A percentile compares a stretch with the other conserved stretches of the same genome.
phyloP scores from a whole-genome alignment of 768 basidiomycete genomes.

The Chiua virens region DNA sequence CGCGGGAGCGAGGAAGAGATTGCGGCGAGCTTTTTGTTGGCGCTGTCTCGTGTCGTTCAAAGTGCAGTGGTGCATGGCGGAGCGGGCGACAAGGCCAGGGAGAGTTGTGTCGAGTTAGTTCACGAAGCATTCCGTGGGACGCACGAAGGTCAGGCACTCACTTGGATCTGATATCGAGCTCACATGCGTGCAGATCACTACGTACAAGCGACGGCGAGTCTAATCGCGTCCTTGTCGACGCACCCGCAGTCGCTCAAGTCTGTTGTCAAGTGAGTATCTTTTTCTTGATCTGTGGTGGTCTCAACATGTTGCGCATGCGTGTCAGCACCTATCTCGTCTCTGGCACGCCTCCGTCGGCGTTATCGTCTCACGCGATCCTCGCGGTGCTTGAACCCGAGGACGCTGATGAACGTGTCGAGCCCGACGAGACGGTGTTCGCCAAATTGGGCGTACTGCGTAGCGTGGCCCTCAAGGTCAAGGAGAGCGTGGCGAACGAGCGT shows the following conservation, averaged over 20 bases:
- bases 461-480: conserved; percentile 19
- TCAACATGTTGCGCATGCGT: background rate
- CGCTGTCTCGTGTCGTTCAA: conserved; percentile 72
- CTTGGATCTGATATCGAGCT: background rate
- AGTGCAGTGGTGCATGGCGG: conserved; percentile 62
- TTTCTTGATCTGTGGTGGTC: background rate
- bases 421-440: background rate
- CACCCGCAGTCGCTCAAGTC: conserved; percentile 63
- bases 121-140: conserved; percentile 74
- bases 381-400: background rate
- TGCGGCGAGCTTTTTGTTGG: conserved; percentile 71
- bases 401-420: background rate
- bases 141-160: conserved; percentile 52
- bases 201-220: conserved; percentile 57
- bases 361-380: conserved; percentile 28
- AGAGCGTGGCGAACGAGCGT: conserved; percentile 66
- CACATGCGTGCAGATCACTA: conserved; percentile 56
- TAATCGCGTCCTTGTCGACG: conserved; percentile 63
- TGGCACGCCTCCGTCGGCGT: conserved; percentile 65
- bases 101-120: conserved; percentile 72
- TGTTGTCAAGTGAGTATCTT: conserved; percentile 59
- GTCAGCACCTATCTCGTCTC: conserved; percentile 61
- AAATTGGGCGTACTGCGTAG: background rate
- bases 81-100: conserved; percentile 73
- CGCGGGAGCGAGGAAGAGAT: conserved; percentile 66